Percentiles rank a stretch among this genome's conserved stretches.
phyloP scores from a whole-genome alignment of 2,329 filamentous ascomycete species.

The Fusarium cyanostomum region DNA sequence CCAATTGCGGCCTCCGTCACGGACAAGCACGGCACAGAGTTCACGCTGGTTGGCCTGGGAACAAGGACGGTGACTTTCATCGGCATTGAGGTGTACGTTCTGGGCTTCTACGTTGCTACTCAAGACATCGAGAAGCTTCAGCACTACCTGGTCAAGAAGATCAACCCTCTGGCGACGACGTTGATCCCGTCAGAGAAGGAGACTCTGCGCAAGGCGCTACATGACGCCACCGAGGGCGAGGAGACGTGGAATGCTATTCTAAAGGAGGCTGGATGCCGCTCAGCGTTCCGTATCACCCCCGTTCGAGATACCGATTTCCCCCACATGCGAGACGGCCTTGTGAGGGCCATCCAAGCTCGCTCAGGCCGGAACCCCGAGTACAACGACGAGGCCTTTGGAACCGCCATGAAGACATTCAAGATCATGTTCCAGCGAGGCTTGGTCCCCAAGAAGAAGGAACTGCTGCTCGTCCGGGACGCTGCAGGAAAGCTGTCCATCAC shows the following conservation, averaged over 20 bases:
- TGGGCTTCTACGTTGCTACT: conserved; percentile 90
- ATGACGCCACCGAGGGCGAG: conserved; percentile 75
- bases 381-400: conserved; percentile 79
- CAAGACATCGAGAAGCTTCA: conserved; percentile 85
- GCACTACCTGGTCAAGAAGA: conserved; percentile 75
- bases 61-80: conserved; percentile 91
- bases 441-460: conserved; percentile 80
- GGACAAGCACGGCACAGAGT: conserved; percentile 68
- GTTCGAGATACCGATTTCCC: conserved; percentile 95
- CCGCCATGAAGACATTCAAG: conserved; percentile 81
- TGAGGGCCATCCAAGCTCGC: conserved; percentile 81
- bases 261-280: conserved; percentile 73
- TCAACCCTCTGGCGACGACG: conserved; percentile 82
- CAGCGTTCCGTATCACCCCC: conserved; percentile 83
- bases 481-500: conserved; percentile 73
- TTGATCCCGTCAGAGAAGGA: conserved; percentile 85
- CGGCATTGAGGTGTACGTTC: conserved; percentile 90
- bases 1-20: conserved; percentile 52
- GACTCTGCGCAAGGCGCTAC: conserved; percentile 71
- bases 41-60: conserved; percentile 88
- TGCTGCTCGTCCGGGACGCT: conserved; percentile 75
- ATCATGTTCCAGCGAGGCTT: conserved; percentile 81
- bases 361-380: conserved; percentile 66
- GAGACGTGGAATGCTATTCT: conserved; percentile 80
- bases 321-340: conserved; percentile 90